phyloP scores from a whole-genome alignment of 192 early-diverging fungal genomes.

The Backusella macrospora region DNA sequence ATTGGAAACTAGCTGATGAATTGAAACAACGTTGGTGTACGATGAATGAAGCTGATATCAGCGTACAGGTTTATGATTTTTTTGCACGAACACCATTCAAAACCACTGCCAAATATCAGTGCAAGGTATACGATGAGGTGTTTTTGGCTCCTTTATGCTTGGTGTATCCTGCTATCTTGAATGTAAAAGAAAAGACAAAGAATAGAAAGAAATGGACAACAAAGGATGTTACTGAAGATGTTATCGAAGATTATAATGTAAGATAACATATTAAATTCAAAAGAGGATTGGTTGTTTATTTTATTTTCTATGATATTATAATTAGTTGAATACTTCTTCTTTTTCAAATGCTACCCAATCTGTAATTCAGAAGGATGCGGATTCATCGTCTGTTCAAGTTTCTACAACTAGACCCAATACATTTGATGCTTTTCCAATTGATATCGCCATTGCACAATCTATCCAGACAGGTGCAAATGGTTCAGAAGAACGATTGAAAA shows the following conservation, averaged over 20 bases:
- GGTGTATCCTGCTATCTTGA: conserved; percentile 30
- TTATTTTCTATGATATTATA: background rate
- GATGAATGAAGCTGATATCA: conserved; percentile 82
- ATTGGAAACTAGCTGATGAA: conserved; percentile 78
- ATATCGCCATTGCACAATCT: conserved; percentile 70
- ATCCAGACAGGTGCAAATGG: conserved; percentile 56
- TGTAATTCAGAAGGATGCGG: background rate
- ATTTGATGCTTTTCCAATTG: conserved; percentile 54
- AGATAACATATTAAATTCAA: background rate
- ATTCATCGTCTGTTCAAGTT: background rate
- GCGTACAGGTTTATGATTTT: conserved; percentile 80
- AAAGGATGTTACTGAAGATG: conserved; percentile 32
- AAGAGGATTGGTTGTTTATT: background rate
- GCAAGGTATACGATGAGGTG: conserved; percentile 89
- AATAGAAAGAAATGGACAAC: conserved; percentile 27
- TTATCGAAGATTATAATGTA: conserved; percentile 34
- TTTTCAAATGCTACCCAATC: background rate
- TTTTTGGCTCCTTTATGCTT: conserved; percentile 65
- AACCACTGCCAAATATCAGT: conserved; percentile 70
- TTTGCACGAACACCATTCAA: conserved; percentile 76
- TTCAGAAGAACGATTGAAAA: conserved; percentile 72
- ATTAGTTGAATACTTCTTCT: conserved; percentile 3
- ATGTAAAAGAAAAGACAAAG: conserved; percentile 33
- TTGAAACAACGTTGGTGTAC: conserved; percentile 87
- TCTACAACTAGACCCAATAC: conserved; percentile 43